Conservation (phyloP, 768 basidiomycete genomes). For the Podaxis sp. region DNA sequence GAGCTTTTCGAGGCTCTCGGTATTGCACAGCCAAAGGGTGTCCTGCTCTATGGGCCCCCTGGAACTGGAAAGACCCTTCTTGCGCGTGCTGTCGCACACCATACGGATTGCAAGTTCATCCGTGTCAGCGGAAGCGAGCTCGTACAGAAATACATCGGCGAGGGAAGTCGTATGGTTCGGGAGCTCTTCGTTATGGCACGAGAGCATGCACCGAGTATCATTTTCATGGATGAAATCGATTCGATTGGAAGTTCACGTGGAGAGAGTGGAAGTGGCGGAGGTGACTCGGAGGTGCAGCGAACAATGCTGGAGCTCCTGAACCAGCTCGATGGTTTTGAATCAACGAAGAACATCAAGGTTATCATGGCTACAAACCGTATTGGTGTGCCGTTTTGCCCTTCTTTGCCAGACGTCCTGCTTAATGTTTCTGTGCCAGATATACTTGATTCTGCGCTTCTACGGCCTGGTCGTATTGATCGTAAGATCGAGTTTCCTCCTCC, state of each 20-base stretch:
- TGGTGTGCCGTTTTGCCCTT: constrained; percentile 35
- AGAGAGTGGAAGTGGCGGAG: constrained; percentile 85
- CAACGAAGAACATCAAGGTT: constrained; percentile 97
- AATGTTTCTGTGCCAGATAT: constrained; percentile 54
- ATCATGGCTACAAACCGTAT: constrained; percentile 98
- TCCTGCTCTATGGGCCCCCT: constrained; percentile 91
- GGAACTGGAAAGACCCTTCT: constrained; percentile 96
- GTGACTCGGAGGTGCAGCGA: constrained; percentile 86
- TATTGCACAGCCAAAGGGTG: constrained; percentile 96
- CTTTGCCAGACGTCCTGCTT: background rate
- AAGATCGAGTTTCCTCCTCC: constrained; percentile 99
- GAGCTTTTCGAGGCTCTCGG: constrained; percentile 95
- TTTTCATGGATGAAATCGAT: constrained; percentile 99
- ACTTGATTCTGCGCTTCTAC: constrained; percentile 86
- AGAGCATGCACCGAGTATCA: constrained; percentile 96
- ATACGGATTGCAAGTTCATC: constrained; percentile 98
- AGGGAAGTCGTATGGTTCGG: constrained; percentile 94
- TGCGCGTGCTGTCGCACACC: constrained; percentile 93
- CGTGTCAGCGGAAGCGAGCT: constrained; percentile 91
- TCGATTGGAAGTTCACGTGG: constrained; percentile 93
- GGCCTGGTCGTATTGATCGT: constrained; percentile 90
- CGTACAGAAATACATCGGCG: constrained; percentile 98
- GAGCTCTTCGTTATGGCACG: constrained; percentile 98
- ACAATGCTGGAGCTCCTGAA: constrained; percentile 90
- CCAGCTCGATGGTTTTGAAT: constrained; percentile 89